Evolutionary conservation across 2,329 filamentous ascomycete genomes (phyloP), one percentile per base, ranked within the genome.

Genomic region (Colletotrichum falcatum): DNA sequence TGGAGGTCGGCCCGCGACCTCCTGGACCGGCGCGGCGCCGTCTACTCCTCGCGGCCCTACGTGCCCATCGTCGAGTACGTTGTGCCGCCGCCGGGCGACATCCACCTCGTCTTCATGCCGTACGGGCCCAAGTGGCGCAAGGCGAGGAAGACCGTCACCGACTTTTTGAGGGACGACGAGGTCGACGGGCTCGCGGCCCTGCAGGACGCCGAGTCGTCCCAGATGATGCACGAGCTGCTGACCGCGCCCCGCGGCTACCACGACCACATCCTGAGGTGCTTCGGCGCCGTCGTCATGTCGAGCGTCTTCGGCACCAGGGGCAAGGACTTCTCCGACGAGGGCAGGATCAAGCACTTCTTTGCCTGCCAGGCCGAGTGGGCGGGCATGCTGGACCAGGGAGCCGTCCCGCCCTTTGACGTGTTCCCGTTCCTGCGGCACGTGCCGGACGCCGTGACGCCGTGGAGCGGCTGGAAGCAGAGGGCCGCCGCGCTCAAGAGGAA

Each of bases 21-120:
- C 11, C 75, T 81, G n/a, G 81, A 82, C 46, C 79, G 79, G 64
- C 78, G 79, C 49, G 77, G 79, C 0, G 73, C 61, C 46, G 77
- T 79, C 23, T 83, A 83, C 70, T 81, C 80, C 12, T 80, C 80
- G 1, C 74, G 81, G 7, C 79, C 81, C 0, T 72, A 75, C 64
- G 74, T 75, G 48, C 72, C 76, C 46, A 73, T 79, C 59, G 58
- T 75, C 4, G 56, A 65, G 23, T 61, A 60, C 6, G 54, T 65
- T 23, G 44, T 65, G 5, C 56, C 54, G 7, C 46, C 63, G 20
- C 60, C 60, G 8, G 63, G 63, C 44, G 63, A 65, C 35, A 65
- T 65, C 5, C 63, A 65, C 30, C 55, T 65, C 28, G 54, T 61
- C 35, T 60, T 65, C 18, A 33, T 65, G 54, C 63, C 54, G 12